phyloP scores from a whole-genome alignment of 768 basidiomycete genomes.

The Botryobasidium botryosum region DNA sequence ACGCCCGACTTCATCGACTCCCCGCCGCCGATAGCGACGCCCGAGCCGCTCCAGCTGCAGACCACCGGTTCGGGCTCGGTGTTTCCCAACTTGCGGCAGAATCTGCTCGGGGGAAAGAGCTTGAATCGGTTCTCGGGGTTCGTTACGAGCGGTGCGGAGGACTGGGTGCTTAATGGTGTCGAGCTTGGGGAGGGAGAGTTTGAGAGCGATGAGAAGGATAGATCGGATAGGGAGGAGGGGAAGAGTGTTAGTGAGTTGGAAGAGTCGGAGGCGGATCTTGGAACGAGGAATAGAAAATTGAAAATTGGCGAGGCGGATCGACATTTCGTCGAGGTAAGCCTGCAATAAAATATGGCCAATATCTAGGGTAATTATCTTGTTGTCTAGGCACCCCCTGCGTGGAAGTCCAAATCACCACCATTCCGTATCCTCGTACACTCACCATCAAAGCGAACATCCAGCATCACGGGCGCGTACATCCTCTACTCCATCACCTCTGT shows the following conservation, averaged over 20 bases:
- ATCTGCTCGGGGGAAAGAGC: constrained; percentile 58
- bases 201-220: background rate
- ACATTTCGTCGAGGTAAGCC: constrained; percentile 55
- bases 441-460: constrained; percentile 54
- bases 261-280: background rate
- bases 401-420: constrained; percentile 55
- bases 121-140: constrained; percentile 77
- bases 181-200: constrained; percentile 21
- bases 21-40: background rate
- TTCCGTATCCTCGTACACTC: constrained; percentile 67
- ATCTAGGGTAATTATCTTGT: no score
- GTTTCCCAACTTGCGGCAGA: constrained; percentile 20
- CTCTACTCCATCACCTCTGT: constrained; percentile 60
- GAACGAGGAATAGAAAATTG: background rate
- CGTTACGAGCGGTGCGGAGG: constrained; percentile 73
- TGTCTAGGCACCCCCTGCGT: constrained; percentile 27
- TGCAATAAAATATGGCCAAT: no score
- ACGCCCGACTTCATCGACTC: background rate
- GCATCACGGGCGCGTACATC: constrained; percentile 54
- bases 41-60: constrained; percentile 5
- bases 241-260: background rate
- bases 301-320: constrained; percentile 34
- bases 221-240: background rate
- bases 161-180: constrained; percentile 55
- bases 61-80: constrained; percentile 20